Evolutionary conservation across 2,329 filamentous ascomycete species (phyloP).

Genomic region (Ceratocystis cubensis): DNA sequence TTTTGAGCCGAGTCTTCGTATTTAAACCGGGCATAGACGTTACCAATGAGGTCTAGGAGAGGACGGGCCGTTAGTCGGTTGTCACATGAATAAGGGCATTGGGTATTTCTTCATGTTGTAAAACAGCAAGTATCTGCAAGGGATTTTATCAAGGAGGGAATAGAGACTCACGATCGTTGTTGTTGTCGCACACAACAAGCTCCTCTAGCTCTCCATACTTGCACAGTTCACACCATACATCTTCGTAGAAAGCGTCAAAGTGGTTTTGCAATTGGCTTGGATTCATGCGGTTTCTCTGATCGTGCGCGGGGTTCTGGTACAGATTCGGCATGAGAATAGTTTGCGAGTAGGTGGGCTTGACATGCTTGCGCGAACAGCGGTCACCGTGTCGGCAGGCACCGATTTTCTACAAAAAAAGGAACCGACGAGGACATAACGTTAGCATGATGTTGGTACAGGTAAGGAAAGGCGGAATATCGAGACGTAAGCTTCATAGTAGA

Average conservation of each 20-base stretch:
- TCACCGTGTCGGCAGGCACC: conserved; percentile 97
- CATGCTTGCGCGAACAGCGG: conserved; percentile 94
- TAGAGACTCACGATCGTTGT: conserved; percentile 73
- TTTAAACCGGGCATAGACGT: conserved; percentile 99
- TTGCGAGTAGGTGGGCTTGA: conserved; percentile 96
- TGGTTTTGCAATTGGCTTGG: conserved; percentile 92
- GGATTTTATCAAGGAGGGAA: neutral
- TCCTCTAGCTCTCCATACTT: conserved; percentile 97
- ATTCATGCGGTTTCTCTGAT: conserved; percentile 95
- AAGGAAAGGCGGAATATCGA: neutral
- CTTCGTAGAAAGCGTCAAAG: conserved; percentile 99
- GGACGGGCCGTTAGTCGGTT: conserved; percentile 23
- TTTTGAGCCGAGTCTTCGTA: conserved; percentile 94
- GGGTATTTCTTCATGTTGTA: neutral
- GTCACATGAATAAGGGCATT: too few relatives aligned
- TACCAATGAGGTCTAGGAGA: conserved; percentile 73
- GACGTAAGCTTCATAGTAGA: neutral
- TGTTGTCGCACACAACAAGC: conserved; percentile 97
- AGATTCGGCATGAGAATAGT: conserved; percentile 97
- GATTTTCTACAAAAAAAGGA: conserved; percentile 62
- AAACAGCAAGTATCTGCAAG: neutral
- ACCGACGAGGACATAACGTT: conserved; percentile 7
- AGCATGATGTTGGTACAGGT: neutral
- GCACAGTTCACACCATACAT: conserved; percentile 99
- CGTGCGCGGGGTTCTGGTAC: conserved; percentile 97